phyloP scores from a whole-genome alignment of 148 eudicot species.

The Dianthus caryophyllus region DNA sequence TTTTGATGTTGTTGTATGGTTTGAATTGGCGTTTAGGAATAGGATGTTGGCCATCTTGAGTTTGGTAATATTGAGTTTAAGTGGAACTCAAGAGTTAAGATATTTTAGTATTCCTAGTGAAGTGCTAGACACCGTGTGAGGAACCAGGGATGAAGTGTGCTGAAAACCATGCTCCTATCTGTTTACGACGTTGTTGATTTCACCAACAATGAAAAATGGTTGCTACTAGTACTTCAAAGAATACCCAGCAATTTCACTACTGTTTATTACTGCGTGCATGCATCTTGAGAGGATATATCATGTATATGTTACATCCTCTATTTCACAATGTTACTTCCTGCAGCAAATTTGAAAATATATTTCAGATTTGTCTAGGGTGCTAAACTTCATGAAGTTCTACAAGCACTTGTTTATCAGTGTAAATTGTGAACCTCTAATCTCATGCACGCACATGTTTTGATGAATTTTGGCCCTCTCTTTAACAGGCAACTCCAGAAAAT shows the following conservation, averaged over 20 bases:
- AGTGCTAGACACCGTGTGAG: not conserved
- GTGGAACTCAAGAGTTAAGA: not conserved
- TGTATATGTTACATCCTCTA: not conserved
- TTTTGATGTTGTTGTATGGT: not conserved
- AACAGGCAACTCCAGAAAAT: slow-evolving; percentile 77
- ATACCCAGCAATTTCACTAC: not conserved
- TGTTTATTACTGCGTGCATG: not conserved
- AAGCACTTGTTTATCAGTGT: not conserved
- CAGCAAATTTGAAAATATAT: not conserved
- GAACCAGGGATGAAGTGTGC: not conserved
- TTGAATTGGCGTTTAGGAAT: not conserved
- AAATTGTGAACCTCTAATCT: not conserved
- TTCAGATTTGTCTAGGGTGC: not conserved
- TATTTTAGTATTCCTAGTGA: not conserved
- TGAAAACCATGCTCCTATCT: not conserved
- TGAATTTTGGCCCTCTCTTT: slow-evolving; percentile 23
- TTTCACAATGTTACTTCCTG: too few relatives aligned
- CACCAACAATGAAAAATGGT: not conserved
- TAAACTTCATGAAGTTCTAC: not conserved
- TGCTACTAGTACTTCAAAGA: not conserved
- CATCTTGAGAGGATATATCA: not conserved
- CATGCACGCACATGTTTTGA: slow-evolving; percentile 10
- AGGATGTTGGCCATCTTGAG: not conserved
- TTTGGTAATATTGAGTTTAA: not conserved
- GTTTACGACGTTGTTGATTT: not conserved